phyloP scores from a whole-genome alignment of 106 monocot genomes.

The Narthecium ossifragum region DNA sequence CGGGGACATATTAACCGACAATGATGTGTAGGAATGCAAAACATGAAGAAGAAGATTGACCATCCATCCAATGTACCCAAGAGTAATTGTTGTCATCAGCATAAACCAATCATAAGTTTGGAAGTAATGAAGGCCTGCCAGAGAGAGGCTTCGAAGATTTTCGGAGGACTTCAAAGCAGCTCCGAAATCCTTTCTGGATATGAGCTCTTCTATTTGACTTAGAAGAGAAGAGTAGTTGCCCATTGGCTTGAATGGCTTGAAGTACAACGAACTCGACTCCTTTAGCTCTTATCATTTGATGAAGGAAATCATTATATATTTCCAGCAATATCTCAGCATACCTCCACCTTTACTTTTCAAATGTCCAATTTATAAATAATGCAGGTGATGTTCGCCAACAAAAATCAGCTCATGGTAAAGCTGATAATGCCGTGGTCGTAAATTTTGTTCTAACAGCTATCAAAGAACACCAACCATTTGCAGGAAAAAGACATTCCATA shows the following conservation, averaged over 20 bases:
- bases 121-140: slow-evolving; percentile 86
- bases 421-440: too few relatives aligned
- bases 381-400: too few relatives aligned
- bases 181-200: slow-evolving; percentile 49
- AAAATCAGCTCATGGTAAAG: too few relatives aligned
- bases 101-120: slow-evolving; percentile 97
- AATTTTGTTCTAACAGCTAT: too few relatives aligned
- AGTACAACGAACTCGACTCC: slow-evolving; percentile 47
- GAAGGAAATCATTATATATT: slow-evolving; percentile 53
- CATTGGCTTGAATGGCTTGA: slow-evolving; percentile 79
- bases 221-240: slow-evolving; percentile 52
- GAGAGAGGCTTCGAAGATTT: slow-evolving; percentile 55
- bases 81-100: slow-evolving; percentile 75
- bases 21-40: slow-evolving; percentile 63
- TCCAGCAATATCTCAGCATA: too few relatives aligned
- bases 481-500: too few relatives aligned
- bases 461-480: too few relatives aligned
- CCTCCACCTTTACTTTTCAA: too few relatives aligned
- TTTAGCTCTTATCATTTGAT: slow-evolving; percentile 57
- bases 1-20: slow-evolving; percentile 20
- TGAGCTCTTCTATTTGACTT: slow-evolving; percentile 71
- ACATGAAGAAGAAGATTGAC: slow-evolving; percentile 73
- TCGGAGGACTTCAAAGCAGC: slow-evolving; percentile 51
- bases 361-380: too few relatives aligned
- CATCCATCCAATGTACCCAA: slow-evolving; percentile 99